Conservation (phyloP, 2,329 filamentous ascomycete species). For the Colletotrichum nymphaeae region DNA sequence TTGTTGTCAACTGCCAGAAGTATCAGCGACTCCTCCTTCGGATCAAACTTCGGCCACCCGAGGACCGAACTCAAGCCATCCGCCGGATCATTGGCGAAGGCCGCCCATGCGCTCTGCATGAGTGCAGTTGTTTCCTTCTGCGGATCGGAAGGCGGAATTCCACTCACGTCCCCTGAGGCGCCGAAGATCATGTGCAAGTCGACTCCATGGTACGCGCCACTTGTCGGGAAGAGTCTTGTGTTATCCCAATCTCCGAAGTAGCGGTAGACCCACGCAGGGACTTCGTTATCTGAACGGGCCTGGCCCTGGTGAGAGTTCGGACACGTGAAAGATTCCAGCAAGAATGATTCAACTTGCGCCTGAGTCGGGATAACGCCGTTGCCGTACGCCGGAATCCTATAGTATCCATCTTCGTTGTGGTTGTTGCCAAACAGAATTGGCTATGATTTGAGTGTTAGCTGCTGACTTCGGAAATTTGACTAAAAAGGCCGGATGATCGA, state of each 20-base stretch:
- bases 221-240: conserved; percentile 55
- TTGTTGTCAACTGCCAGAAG: conserved; percentile 42
- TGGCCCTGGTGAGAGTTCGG: conserved; percentile 52
- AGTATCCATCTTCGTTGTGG: conserved; percentile 60
- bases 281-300: conserved; percentile 45
- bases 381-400: conserved; percentile 55
- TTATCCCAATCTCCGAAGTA: conserved; percentile 63
- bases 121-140: conserved; percentile 47
- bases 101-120: conserved; percentile 55
- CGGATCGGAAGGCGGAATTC: conserved; percentile 43
- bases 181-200: conserved; percentile 61
- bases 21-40: conserved; percentile 39
- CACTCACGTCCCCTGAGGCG: conserved; percentile 51
- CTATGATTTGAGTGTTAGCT: conserved; percentile 22
- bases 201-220: conserved; percentile 61
- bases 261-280: conserved; percentile 57
- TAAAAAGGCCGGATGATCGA: too few relatives aligned
- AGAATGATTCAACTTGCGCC: conserved; percentile 50
- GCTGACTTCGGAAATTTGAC: too few relatives aligned
- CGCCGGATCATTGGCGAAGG: conserved; percentile 51
- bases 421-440: conserved; percentile 57
- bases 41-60: conserved; percentile 50
- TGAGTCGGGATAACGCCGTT: conserved; percentile 51
- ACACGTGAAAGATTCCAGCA: conserved; percentile 59
- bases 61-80: conserved; percentile 45